phyloP scores from a whole-genome alignment of 1,284 basidiomycete genomes.

The Macrocystidia cucumis region DNA sequence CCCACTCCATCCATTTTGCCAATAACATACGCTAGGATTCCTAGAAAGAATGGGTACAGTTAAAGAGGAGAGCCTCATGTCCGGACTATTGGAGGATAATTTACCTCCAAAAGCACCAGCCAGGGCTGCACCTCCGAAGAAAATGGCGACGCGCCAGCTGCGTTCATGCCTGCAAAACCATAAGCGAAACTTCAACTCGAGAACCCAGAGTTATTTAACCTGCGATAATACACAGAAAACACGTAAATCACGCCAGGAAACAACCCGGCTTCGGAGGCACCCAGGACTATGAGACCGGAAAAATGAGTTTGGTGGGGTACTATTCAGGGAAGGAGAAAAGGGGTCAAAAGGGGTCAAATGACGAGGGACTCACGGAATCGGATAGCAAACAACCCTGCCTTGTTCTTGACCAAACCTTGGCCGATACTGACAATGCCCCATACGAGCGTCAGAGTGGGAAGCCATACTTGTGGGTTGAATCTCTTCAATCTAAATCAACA shows the following conservation, averaged over 20 bases:
- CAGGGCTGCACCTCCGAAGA: conserved; percentile 51
- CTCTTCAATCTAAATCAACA: conserved; percentile 41
- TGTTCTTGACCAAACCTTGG: conserved; percentile 52
- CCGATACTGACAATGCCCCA: conserved; percentile 56
- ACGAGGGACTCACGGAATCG: conserved; percentile 36
- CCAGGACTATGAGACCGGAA: conserved; percentile 33
- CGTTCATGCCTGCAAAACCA: conserved; percentile 36
- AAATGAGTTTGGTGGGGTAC: background rate
- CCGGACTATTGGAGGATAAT: background rate
- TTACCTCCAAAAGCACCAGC: conserved; percentile 52
- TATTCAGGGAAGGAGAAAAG: too few relatives aligned
- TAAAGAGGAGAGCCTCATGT: background rate
- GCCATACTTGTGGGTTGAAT: conserved; percentile 50
- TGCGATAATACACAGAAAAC: conserved; percentile 54
- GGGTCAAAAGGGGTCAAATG: background rate
- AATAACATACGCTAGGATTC: conserved; percentile 47
- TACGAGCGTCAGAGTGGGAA: conserved; percentile 47
- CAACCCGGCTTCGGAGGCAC: conserved; percentile 46
- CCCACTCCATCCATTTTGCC: conserved; percentile 54
- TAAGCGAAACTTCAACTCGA: conserved; percentile 1
- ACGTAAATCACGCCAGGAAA: conserved; percentile 58
- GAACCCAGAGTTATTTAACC: conserved; percentile 18
- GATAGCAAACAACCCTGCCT: conserved; percentile 48
- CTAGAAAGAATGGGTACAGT: conserved; percentile 15
- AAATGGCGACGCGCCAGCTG: conserved; percentile 52